Evolutionary conservation across 805 yeast genomes (phyloP), one percentile per base, ranked within the genome.

Genomic region (Lachancea lanzarotensis): DNA sequence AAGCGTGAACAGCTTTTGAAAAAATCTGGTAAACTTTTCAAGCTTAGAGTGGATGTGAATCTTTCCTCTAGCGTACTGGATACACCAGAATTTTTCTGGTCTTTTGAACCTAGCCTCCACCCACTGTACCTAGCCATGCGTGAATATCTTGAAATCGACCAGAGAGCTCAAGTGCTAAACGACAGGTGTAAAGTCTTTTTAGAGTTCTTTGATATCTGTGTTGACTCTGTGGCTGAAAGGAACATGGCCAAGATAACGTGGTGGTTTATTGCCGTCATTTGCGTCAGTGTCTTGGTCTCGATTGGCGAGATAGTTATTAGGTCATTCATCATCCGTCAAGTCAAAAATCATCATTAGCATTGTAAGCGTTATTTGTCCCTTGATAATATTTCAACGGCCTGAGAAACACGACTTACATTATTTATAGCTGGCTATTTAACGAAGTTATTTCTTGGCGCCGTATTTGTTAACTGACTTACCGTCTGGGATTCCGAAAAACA

Each of bases 81-180:
- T 58, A 89, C 96, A 0, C 98, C 98, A 0, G 96, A 88, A 50
- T 89, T 87, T 59, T 93, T 93, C 64, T 93, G 98, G 98, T 85
- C 90, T 41, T 76, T 74, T 50, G 98, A 93, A 66, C 98, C 98
- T 4, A 90, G 95, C 32, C 73, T 93, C 52, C 95, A 91, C 61
- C 98, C 98, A 3, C 69, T 93, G 35, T 93, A 93, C 64, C 73
- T 74, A 30, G 97, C 97, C 1, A 81, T 90, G 45, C 69, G 96
- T 47, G 96, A 93, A 52, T 93, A 93, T 57, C 68, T 93, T 45
- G 98, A 93, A 65, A 90, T 93, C 50, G 97, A 91, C 60, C 96
- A 87, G 65, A 70, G 98, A 43, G 96, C 91, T 26, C 90, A 86
- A 58, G 96, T 93, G 4, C 72, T 93, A 40, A 93, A 93, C 56